Evolutionary conservation across 495 filamentous ascomycete species (phyloP).

Genomic region (Aspergillus sclerotioniger): DNA sequence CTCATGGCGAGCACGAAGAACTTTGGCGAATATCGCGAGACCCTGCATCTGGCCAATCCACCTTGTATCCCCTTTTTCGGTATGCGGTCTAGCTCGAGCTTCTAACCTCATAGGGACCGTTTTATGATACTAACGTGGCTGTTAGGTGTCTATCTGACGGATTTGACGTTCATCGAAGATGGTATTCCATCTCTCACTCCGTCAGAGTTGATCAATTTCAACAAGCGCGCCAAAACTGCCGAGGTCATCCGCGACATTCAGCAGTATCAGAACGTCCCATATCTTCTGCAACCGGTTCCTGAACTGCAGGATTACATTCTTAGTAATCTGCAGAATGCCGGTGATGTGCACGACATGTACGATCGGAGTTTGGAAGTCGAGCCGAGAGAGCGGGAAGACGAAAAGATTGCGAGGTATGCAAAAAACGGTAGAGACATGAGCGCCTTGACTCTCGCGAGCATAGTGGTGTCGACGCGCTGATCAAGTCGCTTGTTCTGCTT

Average conservation of each 20-base stretch:
- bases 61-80: slow-evolving; percentile 99
- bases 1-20: slow-evolving; percentile 98
- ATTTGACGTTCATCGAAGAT: slow-evolving; percentile 98
- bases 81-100: slow-evolving; percentile 44
- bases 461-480: slow-evolving; percentile 38
- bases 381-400: slow-evolving; percentile 92
- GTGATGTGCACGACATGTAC: slow-evolving; percentile 99
- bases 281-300: slow-evolving; percentile 79
- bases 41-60: slow-evolving; percentile 86
- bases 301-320: slow-evolving; percentile 98
- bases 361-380: slow-evolving; percentile 90
- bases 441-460: slow-evolving; percentile 36
- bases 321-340: slow-evolving; percentile 87
- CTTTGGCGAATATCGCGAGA: slow-evolving; percentile 93
- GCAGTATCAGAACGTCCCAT: slow-evolving; percentile 95
- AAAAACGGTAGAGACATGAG: slow-evolving; percentile 37
- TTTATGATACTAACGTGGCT: background rate
- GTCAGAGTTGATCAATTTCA: slow-evolving; percentile 95
- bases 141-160: slow-evolving; percentile 93
- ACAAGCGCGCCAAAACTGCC: slow-evolving; percentile 94
- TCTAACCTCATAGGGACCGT: background rate
- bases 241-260: slow-evolving; percentile 98
- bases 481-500: slow-evolving; percentile 15
- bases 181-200: slow-evolving; percentile 95
- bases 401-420: slow-evolving; percentile 80